A percentile compares a stretch with the other conserved stretches of the same genome.
These are phyloP conservation scores for Daedalea quercina DNA, from an alignment of 768 basidiomycete genomes.

Conservation along the genomic window DNA sequence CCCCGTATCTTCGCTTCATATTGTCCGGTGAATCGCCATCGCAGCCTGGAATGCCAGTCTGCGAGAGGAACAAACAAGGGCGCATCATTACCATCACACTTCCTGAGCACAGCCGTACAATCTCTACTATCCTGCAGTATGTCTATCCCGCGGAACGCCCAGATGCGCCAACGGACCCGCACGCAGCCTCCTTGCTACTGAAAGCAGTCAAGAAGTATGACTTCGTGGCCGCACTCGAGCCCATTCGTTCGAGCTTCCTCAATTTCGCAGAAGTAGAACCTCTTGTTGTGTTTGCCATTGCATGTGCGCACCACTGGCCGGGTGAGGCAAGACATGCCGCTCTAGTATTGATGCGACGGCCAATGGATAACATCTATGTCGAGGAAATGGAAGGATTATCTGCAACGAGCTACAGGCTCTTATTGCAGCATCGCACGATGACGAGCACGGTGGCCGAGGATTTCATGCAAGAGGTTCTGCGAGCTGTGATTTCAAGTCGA, in stretches of 20 bases:
- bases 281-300: not conserved
- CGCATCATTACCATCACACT: not conserved
- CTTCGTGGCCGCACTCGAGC: not conserved
- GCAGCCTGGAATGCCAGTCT: not conserved
- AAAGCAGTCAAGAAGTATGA: not conserved
- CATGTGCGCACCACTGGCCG: not conserved
- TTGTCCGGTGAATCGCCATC: conserved; percentile 18
- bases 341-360: conserved; percentile 5
- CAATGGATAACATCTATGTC: not conserved
- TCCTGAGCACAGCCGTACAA: not conserved
- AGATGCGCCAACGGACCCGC: not conserved
- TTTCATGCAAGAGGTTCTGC: not conserved
- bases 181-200: not conserved
- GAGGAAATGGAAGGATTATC: conserved; percentile 1
- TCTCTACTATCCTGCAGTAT: not conserved
- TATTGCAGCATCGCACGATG: conserved; percentile 28
- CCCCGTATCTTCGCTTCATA: conserved; percentile 51
- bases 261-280: not conserved
- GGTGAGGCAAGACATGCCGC: conserved; percentile 16
- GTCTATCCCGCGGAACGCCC: conserved; percentile 6
- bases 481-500: too few species aligned
- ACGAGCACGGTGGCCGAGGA: not conserved
- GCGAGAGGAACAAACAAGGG: not conserved
- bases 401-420: conserved; percentile 1
- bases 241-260: not conserved